Percentiles rank a stretch among this genome's conserved stretches.
Evolutionary conservation across 106 monocot species (phyloP).

Genomic region (Cymbidium sinense): DNA sequence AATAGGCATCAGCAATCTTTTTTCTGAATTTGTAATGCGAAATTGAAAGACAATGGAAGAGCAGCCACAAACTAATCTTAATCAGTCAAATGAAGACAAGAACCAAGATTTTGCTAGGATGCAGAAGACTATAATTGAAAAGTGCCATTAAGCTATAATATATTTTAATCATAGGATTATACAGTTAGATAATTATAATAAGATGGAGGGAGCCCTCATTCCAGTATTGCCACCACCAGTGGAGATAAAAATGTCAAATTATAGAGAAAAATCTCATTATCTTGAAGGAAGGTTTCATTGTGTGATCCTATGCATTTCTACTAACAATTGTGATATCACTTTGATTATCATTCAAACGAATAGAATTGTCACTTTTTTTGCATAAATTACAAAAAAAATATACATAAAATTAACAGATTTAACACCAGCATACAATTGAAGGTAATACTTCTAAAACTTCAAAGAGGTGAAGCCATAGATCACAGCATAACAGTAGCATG

Average conservation of each 20-base stretch:
- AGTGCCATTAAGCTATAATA: not conserved
- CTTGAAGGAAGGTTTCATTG: too few species aligned
- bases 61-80: not conserved
- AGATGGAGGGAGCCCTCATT: too few species aligned
- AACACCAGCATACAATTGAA: too few species aligned
- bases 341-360: too few species aligned
- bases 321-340: too few species aligned
- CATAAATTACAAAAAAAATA: too few species aligned
- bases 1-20: not conserved
- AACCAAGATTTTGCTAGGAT: not conserved
- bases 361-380: too few species aligned
- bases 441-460: too few species aligned
- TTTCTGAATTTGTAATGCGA: not conserved
- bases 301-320: too few species aligned
- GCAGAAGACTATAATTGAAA: not conserved
- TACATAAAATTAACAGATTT: not conserved
- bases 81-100: not conserved
- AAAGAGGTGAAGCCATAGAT: not conserved
- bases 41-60: not conserved
- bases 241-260: too few species aligned
- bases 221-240: too few species aligned
- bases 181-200: not conserved
- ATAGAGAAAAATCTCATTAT: not conserved
- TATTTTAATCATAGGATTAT: not conserved
- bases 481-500: not conserved